Conservation (phyloP, 2,329 filamentous ascomycete species). For the Penicillium thymicola region DNA sequence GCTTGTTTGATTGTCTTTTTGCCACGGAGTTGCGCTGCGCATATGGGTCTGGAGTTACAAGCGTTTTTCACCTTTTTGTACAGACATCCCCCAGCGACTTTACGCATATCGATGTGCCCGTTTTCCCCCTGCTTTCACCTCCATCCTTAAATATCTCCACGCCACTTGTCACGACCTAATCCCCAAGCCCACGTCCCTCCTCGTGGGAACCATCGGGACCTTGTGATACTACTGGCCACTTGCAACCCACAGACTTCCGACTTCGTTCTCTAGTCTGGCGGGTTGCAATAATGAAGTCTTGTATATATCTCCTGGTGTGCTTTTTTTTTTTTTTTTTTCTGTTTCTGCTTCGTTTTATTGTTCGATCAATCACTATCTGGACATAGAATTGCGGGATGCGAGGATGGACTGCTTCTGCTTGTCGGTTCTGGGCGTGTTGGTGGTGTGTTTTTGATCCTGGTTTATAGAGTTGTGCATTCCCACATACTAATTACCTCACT, state of each 20-base stretch:
- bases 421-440: not conserved
- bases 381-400: conserved; percentile 2
- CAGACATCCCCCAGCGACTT: not conserved
- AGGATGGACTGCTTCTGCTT: not conserved
- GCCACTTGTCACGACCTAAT: not conserved
- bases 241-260: not conserved
- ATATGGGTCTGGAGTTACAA: conserved; percentile 10
- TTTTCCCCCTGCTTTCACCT: not conserved
- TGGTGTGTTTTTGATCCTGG: not conserved
- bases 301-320: conserved; percentile 2
- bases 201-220: not conserved
- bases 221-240: not conserved
- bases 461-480: conserved; percentile 4
- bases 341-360: not conserved
- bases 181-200: not conserved
- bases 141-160: not conserved
- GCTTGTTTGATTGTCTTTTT: not conserved
- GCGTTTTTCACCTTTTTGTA: conserved; percentile 8
- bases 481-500: conserved; percentile 7
- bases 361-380: not conserved
- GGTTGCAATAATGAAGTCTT: not conserved
- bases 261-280: not conserved
- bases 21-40: conserved; percentile 8
- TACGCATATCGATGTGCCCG: not conserved
- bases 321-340: not conserved